Conservation (phyloP, 495 filamentous ascomycete species). For the Aspergillus incahuasiensis region DNA sequence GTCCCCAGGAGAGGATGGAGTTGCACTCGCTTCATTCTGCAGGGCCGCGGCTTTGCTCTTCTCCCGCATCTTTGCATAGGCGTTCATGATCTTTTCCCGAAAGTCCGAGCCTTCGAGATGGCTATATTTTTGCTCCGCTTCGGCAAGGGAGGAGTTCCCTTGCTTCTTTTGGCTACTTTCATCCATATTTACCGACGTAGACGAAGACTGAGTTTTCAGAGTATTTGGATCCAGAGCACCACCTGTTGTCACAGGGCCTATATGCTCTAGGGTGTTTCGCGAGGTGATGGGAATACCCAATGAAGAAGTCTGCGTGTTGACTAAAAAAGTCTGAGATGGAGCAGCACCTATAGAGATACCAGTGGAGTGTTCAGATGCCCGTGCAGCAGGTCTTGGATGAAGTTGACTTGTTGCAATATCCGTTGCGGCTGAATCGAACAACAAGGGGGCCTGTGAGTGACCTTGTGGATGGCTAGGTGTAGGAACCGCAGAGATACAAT, state of each 20-base stretch:
- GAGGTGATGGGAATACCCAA: background rate
- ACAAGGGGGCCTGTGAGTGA: too few relatives aligned
- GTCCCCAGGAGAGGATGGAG: slow-evolving; percentile 42
- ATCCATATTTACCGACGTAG: slow-evolving; percentile 15
- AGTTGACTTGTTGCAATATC: background rate
- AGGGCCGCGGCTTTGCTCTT: slow-evolving; percentile 1
- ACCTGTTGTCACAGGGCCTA: background rate
- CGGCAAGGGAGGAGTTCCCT: slow-evolving; percentile 14
- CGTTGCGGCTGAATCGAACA: slow-evolving; percentile 3
- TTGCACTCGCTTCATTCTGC: slow-evolving; percentile 25
- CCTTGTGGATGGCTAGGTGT: too few relatives aligned
- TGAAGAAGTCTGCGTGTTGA: background rate
- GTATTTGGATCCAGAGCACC: background rate
- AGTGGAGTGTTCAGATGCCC: background rate
- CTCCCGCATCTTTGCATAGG: slow-evolving; percentile 23
- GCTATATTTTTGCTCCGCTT: slow-evolving; percentile 27
- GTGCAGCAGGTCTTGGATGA: background rate
- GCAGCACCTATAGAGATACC: background rate
- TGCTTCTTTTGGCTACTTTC: slow-evolving; percentile 13
- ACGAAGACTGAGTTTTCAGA: background rate
- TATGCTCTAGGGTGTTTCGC: background rate
- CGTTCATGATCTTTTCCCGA: slow-evolving; percentile 30
- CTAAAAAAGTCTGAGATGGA: background rate
- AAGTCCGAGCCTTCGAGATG: slow-evolving; percentile 27
- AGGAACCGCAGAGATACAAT: too few relatives aligned